Conservation (phyloP, 2,329 filamentous ascomycete species). For the Penicillium vulpinum region DNA sequence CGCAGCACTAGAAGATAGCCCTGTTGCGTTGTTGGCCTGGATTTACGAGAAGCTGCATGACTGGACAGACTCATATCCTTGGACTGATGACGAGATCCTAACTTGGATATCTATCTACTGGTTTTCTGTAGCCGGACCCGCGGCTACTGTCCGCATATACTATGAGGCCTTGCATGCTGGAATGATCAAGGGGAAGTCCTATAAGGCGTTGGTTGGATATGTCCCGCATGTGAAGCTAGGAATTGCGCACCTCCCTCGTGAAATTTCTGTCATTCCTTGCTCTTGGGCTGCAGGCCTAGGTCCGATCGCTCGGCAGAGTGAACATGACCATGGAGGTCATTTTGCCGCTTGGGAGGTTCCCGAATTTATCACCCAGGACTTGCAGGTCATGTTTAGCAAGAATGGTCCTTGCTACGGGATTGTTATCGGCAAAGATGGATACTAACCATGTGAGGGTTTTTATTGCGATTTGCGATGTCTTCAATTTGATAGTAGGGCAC, state of each 20-base stretch:
- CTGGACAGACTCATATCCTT: constrained; percentile 72
- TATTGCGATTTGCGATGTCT: background rate
- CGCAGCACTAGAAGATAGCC: constrained; percentile 67
- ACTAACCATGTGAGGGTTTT: background rate
- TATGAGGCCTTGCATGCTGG: constrained; percentile 56
- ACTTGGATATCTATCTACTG: constrained; percentile 75
- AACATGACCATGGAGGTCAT: constrained; percentile 21
- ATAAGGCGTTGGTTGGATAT: constrained; percentile 12
- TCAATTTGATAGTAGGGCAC: background rate
- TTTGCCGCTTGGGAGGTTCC: constrained; percentile 27
- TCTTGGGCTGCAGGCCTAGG: constrained; percentile 22
- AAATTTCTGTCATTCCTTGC: constrained; percentile 20
- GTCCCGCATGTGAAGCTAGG: constrained; percentile 21
- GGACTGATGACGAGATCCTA: constrained; percentile 74
- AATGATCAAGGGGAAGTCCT: constrained; percentile 5
- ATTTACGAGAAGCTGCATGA: constrained; percentile 79
- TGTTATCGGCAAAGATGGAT: constrained; percentile 11
- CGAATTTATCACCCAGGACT: constrained; percentile 14
- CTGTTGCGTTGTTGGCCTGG: constrained; percentile 71
- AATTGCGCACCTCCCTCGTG: constrained; percentile 20
- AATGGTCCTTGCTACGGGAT: constrained; percentile 17
- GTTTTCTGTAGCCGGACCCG: constrained; percentile 68
- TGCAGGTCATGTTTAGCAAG: constrained; percentile 18
- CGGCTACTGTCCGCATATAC: constrained; percentile 69
- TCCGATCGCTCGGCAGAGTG: constrained; percentile 18